Base-by-base conservation (phyloP, 805 yeast species). In the Ogataea trehaloabstinens region DNA sequence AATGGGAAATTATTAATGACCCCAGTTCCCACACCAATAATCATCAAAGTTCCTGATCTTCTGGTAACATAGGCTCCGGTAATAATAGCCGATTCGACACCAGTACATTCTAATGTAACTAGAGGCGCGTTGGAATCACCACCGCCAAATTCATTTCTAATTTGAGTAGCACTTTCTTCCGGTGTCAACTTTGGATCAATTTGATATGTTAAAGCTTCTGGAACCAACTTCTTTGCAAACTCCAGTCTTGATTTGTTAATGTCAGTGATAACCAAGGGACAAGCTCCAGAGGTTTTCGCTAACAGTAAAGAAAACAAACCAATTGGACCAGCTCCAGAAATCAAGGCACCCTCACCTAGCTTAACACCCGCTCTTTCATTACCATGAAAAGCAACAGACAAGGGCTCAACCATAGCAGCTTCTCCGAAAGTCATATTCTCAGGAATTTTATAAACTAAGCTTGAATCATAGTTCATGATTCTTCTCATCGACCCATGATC, bases 301-400 rank as follows among this genome's bases (percentile, higher is more conserved):
- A 73, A 53, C 3, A 68, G 44, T 30, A 76, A 66, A 16, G 74
- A 57, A 31, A 71, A 64, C 31, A 75, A 56, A 15, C 82, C 81
- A 47, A 76, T 76, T 16, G 81, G 80, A 18, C 82, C 81, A 13
- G 80, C 79, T 40, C 82, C 82, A 29, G 71, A 66, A 35, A 76
- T 61, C 22, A 71, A 52, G 6, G 63, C 66, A 17, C 74, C 72
- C 45, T 67, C 68, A 35, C 79, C 80, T 13, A 73, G 51, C 37
- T 57, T 60, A 20, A 75, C 46, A 15, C 66, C 66, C 2, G 77
- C 66, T 46, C 70, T 61, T 50, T 68, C 69, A 31, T 74, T 55
- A 20, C 78, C 81, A 37, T 74, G 76, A 38, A 68, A 63, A 3
- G 73, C 78, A 32, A 76, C 82, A 10, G 72, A 62, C 19, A 76